phyloP scores from a whole-genome alignment of 139 green algal genomes.

The Closterium sp. region DNA sequence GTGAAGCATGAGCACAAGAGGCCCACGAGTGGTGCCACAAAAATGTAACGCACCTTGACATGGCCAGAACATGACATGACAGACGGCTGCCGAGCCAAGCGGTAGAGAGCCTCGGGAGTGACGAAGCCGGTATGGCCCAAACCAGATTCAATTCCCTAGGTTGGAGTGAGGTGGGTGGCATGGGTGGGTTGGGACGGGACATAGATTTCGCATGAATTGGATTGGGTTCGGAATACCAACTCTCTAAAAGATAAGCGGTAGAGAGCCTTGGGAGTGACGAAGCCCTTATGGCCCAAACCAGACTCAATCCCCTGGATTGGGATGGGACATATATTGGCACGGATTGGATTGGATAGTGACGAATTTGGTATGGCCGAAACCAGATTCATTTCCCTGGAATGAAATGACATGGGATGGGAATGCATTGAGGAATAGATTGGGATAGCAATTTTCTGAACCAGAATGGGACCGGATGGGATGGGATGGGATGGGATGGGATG shows the following conservation, averaged over 20 bases:
- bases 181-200: no score
- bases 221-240: no score
- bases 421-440: no score
- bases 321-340: not conserved
- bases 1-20: no score
- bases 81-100: not conserved
- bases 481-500: not conserved
- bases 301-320: not conserved
- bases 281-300: not conserved
- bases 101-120: not conserved
- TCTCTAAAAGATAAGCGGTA: not conserved
- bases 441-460: no score
- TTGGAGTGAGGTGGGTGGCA: no score
- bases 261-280: not conserved
- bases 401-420: no score
- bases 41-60: not conserved
- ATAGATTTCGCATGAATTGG: no score
- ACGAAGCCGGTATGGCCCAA: not conserved
- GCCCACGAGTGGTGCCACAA: no score
- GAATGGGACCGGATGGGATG: not conserved
- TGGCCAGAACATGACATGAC: not conserved
- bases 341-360: no score
- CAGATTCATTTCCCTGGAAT: no score
- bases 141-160: not conserved
- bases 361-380: no score